These are phyloP conservation scores for Clavulina sp. DNA, from an alignment of 768 basidiomycete genomes.

Conservation along the genomic window DNA sequence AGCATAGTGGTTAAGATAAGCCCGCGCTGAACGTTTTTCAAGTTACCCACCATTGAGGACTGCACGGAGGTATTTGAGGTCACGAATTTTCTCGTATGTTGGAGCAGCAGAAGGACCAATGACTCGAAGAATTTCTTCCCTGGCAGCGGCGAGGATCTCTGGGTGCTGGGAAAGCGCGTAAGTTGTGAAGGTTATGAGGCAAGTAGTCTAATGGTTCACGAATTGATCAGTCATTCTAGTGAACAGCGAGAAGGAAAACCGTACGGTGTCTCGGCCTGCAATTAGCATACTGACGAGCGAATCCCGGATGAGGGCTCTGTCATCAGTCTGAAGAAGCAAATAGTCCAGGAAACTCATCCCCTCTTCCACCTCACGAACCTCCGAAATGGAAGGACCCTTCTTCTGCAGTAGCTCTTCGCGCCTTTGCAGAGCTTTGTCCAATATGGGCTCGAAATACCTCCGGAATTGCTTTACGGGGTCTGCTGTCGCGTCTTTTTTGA, in stretches of 20 bases:
- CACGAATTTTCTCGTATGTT: conserved; percentile 36
- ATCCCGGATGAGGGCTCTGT: conserved; percentile 49
- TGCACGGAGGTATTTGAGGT: conserved; percentile 49
- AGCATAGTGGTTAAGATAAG: conserved; percentile 8
- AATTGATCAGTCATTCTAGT: background rate
- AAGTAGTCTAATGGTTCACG: conserved; percentile 24
- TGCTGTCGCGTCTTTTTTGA: conserved; percentile 21
- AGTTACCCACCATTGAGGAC: conserved; percentile 35
- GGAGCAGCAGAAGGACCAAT: conserved; percentile 30
- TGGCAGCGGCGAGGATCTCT: conserved; percentile 27
- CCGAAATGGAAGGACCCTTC: too few species aligned
- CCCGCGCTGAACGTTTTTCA: background rate
- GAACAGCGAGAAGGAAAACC: conserved; percentile 16
- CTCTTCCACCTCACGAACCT: conserved; percentile 25
- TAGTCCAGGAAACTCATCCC: conserved; percentile 53
- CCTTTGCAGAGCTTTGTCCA: background rate
- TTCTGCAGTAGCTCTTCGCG: conserved; percentile 15
- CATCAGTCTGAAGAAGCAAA: conserved; percentile 46
- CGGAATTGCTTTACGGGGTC: background rate
- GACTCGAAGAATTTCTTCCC: conserved; percentile 31
- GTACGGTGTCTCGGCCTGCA: conserved; percentile 60
- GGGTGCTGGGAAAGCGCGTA: conserved; percentile 42
- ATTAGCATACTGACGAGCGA: conserved; percentile 62
- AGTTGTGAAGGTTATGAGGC: conserved; percentile 32
- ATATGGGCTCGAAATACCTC: conserved; percentile 1